Conservation (phyloP, 2,329 filamentous ascomycete species). For the Trichophyton rubrum region DNA sequence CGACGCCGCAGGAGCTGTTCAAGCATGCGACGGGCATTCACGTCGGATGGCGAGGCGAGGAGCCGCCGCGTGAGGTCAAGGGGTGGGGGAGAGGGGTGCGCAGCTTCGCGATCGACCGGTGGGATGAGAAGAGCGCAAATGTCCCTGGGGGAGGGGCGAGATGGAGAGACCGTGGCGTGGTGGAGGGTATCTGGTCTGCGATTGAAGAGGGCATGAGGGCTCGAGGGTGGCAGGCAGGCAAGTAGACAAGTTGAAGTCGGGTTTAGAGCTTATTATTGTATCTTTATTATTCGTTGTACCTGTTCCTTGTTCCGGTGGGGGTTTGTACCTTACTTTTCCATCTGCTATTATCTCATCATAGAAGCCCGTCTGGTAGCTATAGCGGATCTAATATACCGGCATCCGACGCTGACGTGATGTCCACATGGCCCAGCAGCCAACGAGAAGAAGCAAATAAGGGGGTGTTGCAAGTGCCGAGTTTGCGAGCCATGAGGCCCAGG, state of each 20-base stretch:
- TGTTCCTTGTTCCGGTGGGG: too few relatives aligned
- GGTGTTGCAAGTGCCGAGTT: not conserved
- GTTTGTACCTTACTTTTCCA: too few relatives aligned
- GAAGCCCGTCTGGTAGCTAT: too few relatives aligned
- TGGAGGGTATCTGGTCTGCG: conserved; percentile 81
- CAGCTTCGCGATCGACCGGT: conserved; percentile 71
- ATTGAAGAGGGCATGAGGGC: conserved; percentile 80
- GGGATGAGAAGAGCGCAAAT: conserved; percentile 41
- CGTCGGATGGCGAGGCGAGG: conserved; percentile 81
- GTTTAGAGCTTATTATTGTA: too few relatives aligned
- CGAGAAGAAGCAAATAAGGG: not conserved
- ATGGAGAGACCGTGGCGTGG: conserved; percentile 85
- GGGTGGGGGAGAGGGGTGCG: conserved; percentile 78
- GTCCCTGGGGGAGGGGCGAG: conserved; percentile 28
- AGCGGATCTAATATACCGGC: too few relatives aligned
- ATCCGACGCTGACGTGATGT: not conserved
- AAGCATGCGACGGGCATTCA: conserved; percentile 76
- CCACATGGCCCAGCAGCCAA: not conserved
- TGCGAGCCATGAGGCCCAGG: not conserved
- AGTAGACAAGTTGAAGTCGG: not conserved
- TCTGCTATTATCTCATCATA: too few relatives aligned
- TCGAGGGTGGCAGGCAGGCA: conserved; percentile 46
- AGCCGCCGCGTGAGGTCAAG: conserved; percentile 61
- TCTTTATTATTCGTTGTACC: not conserved
- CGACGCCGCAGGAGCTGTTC: conserved; percentile 76